These are phyloP conservation scores for Wilcoxina mikolae DNA, from an alignment of 495 filamentous ascomycete genomes.

Conservation along the genomic window DNA sequence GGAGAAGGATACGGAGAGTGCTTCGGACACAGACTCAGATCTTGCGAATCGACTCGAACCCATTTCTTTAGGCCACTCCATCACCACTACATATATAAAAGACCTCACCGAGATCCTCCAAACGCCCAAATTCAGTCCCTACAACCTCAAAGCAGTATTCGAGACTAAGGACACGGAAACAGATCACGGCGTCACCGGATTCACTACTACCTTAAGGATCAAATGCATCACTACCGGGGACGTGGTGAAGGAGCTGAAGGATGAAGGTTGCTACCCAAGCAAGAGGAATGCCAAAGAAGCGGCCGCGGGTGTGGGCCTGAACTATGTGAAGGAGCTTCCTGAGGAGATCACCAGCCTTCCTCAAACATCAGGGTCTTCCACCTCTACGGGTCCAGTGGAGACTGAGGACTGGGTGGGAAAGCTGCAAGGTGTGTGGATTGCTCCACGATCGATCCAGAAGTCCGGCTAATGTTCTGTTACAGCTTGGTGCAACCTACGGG, in stretches of 20 bases:
- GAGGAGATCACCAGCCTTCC: slow-evolving; percentile 6
- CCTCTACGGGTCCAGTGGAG: neutral
- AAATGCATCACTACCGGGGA: neutral
- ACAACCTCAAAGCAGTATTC: slow-evolving; percentile 13
- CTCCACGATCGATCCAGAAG: neutral
- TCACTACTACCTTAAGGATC: slow-evolving; percentile 12
- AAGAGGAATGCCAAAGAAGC: slow-evolving; percentile 25
- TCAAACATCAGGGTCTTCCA: neutral
- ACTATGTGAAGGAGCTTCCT: slow-evolving; percentile 13
- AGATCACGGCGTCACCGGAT: slow-evolving; percentile 9
- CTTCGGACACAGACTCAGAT: too few species aligned
- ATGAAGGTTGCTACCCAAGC: slow-evolving; percentile 13
- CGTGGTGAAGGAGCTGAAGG: slow-evolving; percentile 13
- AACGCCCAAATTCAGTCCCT: slow-evolving; percentile 6
- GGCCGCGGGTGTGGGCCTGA: slow-evolving; percentile 12
- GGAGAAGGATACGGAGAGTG: too few species aligned
- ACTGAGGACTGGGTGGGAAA: slow-evolving; percentile 23
- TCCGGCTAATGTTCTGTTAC: neutral
- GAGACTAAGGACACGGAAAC: slow-evolving; percentile 12
- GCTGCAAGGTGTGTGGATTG: slow-evolving; percentile 14
- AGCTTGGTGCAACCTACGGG: neutral
- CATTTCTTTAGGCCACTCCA: slow-evolving; percentile 7
- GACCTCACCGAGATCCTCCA: slow-evolving; percentile 26
- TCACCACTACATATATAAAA: slow-evolving; percentile 26
- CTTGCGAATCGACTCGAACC: neutral